Percentiles rank a stretch among this genome's conserved stretches.
Conservation (phyloP, 2,329 filamentous ascomycete genomes). For the Botrytis squamosa region DNA sequence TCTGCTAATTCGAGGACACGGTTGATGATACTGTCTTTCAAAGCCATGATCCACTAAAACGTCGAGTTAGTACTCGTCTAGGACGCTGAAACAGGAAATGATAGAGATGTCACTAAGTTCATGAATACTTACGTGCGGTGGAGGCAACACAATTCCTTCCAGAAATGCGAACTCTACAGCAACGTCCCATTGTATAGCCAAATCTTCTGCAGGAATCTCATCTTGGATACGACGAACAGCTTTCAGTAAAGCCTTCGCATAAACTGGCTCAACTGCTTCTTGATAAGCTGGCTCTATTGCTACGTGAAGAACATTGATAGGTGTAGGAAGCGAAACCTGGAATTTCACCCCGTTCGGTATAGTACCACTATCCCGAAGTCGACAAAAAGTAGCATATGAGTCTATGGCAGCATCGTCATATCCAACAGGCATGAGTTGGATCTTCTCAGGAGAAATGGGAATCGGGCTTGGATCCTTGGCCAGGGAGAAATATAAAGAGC, state of each 20-base stretch:
- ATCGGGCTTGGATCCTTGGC: conserved; percentile 11
- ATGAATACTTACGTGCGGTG: conserved; percentile 6
- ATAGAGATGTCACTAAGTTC: background rate
- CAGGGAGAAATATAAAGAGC: conserved; percentile 18
- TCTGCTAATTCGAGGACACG: conserved; percentile 39
- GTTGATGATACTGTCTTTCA: conserved; percentile 40
- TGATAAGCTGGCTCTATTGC: conserved; percentile 31
- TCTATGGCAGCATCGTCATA: conserved; percentile 38
- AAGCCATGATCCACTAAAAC: conserved; percentile 22
- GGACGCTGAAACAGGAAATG: background rate
- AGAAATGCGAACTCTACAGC: conserved; percentile 34
- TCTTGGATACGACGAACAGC: conserved; percentile 34
- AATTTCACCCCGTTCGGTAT: conserved; percentile 37
- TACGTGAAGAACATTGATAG: conserved; percentile 30
- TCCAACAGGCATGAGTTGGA: conserved; percentile 14
- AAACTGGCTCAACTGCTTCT: conserved; percentile 35
- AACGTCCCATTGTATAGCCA: conserved; percentile 40
- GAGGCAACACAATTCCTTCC: conserved; percentile 26
- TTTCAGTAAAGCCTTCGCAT: conserved; percentile 34
- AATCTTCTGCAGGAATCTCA: conserved; percentile 36
- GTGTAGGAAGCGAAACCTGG: conserved; percentile 40
- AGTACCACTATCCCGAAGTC: conserved; percentile 28
- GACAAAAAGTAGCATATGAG: conserved; percentile 36
- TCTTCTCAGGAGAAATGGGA: conserved; percentile 22
- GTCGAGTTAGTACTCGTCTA: background rate